Conservation (phyloP, 2,329 filamentous ascomycete species). For the Penicillium thymicola region DNA sequence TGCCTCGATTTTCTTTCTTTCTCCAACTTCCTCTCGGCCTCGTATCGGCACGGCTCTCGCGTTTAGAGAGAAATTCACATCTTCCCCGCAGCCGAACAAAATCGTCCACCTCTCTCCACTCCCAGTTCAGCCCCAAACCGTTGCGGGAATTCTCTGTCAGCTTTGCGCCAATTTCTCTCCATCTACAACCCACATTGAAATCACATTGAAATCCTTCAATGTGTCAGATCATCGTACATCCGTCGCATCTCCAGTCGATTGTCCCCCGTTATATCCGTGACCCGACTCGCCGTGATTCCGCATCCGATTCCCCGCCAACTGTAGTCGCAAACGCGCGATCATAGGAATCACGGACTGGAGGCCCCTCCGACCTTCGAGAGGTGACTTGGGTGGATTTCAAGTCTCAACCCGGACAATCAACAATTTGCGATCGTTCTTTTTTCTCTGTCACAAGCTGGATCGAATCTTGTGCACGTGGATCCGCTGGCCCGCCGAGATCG, state of each 20-base stretch:
- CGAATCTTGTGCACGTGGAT: constrained; percentile 16
- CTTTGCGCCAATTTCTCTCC: constrained; percentile 10
- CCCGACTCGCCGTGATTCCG: constrained; percentile 13
- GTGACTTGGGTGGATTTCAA: background rate
- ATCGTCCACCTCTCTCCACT: constrained; percentile 21
- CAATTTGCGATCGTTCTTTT: constrained; percentile 10
- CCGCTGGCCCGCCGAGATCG: constrained; percentile 14
- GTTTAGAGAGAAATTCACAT: constrained; percentile 5
- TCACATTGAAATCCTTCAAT: constrained; percentile 19
- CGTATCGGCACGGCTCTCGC: background rate
- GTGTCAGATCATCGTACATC: constrained; percentile 15
- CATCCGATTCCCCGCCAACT: constrained; percentile 18
- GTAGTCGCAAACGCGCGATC: constrained; percentile 23
- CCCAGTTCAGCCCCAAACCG: constrained; percentile 20
- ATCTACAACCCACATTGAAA: background rate
- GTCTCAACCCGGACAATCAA: background rate
- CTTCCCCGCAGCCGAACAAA: constrained; percentile 26
- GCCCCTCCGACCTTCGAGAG: background rate
- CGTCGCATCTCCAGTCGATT: constrained; percentile 20
- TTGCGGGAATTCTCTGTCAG: constrained; percentile 26
- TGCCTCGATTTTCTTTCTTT: background rate
- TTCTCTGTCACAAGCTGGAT: background rate
- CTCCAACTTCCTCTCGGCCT: background rate
- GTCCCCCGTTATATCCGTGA: constrained; percentile 23
- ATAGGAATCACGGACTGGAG: constrained; percentile 10